Percentiles rank a stretch among this genome's conserved stretches.
Conservation (phyloP, 2,329 filamentous ascomycete species). For the Colletotrichum navitas region DNA sequence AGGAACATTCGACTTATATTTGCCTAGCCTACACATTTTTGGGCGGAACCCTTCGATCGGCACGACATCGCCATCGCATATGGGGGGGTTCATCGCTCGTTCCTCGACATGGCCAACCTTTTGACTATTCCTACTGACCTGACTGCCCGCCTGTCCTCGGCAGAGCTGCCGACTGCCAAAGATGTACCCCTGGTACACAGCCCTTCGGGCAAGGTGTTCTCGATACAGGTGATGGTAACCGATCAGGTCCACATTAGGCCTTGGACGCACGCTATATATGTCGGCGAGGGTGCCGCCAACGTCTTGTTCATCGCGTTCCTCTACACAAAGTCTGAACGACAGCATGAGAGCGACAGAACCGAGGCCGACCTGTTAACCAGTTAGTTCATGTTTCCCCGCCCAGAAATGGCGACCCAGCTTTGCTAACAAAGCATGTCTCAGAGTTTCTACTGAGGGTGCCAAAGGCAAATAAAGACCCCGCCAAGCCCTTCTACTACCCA, state of each 20-base stretch:
- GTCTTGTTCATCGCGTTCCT: slow-evolving; percentile 69
- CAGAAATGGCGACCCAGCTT: not conserved
- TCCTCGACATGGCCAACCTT: slow-evolving; percentile 9
- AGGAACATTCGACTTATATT: not conserved
- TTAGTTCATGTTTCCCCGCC: not conserved
- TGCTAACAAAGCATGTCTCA: slow-evolving; percentile 45
- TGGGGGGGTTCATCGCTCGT: not conserved
- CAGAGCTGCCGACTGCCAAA: slow-evolving; percentile 3
- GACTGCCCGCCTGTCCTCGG: not conserved
- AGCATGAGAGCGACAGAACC: slow-evolving; percentile 2
- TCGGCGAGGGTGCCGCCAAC: slow-evolving; percentile 82
- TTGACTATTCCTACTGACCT: slow-evolving; percentile 8
- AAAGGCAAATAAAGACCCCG: slow-evolving; percentile 48
- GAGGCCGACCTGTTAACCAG: slow-evolving; percentile 20
- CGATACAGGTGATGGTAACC: not conserved
- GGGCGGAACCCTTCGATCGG: not conserved
- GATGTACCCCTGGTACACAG: slow-evolving; percentile 14
- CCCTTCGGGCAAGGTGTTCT: slow-evolving; percentile 16
- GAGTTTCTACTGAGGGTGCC: slow-evolving; percentile 53
- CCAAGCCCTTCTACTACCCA: slow-evolving; percentile 54
- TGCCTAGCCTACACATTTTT: not conserved
- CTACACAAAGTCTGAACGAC: not conserved
- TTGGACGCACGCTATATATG: slow-evolving; percentile 50
- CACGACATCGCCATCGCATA: not conserved
- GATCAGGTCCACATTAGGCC: slow-evolving; percentile 41